Conservation (phyloP, 1,139 yeast species). For the Hansenula lynferdii region DNA sequence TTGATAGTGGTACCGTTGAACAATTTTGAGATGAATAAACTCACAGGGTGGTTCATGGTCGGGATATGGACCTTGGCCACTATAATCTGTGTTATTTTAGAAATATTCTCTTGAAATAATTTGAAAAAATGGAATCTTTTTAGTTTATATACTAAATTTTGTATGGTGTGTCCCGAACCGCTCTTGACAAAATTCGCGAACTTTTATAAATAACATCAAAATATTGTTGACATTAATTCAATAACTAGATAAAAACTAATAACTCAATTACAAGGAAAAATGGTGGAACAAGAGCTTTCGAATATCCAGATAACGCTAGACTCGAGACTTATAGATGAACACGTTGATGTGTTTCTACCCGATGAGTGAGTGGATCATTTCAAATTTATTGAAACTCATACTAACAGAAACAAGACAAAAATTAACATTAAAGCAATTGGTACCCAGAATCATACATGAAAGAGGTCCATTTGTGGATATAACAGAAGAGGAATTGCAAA, state of each 20-base stretch:
- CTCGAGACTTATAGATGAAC: slow-evolving; percentile 20
- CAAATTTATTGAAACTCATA: background rate
- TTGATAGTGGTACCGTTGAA: slow-evolving; percentile 54
- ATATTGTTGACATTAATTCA: too few species aligned
- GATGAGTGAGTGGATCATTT: slow-evolving; percentile 16
- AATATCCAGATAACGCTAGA: slow-evolving; percentile 17
- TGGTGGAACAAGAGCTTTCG: slow-evolving; percentile 6
- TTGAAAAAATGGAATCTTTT: background rate
- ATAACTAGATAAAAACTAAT: too few species aligned
- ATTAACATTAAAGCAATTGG: slow-evolving; percentile 30
- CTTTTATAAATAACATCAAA: too few species aligned
- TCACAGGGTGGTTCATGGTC: slow-evolving; percentile 51
- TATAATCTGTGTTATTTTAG: slow-evolving; percentile 29
- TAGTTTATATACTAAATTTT: background rate
- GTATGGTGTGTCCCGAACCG: too few species aligned
- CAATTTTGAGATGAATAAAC: slow-evolving; percentile 59
- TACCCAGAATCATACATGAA: slow-evolving; percentile 40
- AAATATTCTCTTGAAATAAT: slow-evolving; percentile 8
- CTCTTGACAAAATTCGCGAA: too few species aligned
- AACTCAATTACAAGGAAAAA: too few species aligned
- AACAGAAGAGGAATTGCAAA: slow-evolving; percentile 49
- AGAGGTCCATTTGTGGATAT: slow-evolving; percentile 40
- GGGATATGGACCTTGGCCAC: slow-evolving; percentile 53
- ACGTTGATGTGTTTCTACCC: slow-evolving; percentile 17
- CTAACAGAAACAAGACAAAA: slow-evolving; percentile 13